phyloP scores from a whole-genome alignment of 352 stramenopile species.

The Phytophthora agathidicida region DNA sequence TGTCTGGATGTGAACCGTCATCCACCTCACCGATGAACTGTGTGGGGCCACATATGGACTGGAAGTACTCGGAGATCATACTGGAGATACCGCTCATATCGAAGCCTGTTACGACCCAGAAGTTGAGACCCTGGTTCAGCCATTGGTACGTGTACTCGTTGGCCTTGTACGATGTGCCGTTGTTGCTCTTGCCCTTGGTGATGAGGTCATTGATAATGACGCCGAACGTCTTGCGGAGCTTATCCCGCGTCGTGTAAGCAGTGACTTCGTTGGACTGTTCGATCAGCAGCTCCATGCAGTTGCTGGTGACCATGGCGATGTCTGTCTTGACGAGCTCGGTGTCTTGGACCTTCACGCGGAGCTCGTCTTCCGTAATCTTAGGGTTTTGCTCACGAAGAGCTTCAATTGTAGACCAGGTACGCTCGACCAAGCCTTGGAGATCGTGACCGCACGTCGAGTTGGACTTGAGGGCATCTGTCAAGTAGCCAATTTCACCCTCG shows the following conservation, averaged over 20 bases:
- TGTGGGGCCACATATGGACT: slow-evolving; percentile 43
- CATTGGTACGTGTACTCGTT: slow-evolving; percentile 14
- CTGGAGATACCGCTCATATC: slow-evolving; percentile 33
- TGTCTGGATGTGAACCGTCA: slow-evolving; percentile 43
- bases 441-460: slow-evolving; percentile 38
- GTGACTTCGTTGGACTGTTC: slow-evolving; percentile 22
- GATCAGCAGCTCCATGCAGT: slow-evolving; percentile 38
- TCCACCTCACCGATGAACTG: slow-evolving; percentile 47
- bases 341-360: slow-evolving; percentile 34
- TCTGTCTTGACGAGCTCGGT: slow-evolving; percentile 41
- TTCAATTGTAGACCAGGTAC: slow-evolving; percentile 21
- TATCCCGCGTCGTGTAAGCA: slow-evolving; percentile 28
- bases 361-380: slow-evolving; percentile 25
- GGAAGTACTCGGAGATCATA: slow-evolving; percentile 34
- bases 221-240: slow-evolving; percentile 30
- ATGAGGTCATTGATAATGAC: slow-evolving; percentile 33
- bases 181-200: slow-evolving; percentile 23
- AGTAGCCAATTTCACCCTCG: slow-evolving; percentile 30
- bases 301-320: slow-evolving; percentile 33
- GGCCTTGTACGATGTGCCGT: slow-evolving; percentile 20
- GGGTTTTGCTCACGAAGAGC: slow-evolving; percentile 27
- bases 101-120: slow-evolving; percentile 24
- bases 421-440: slow-evolving; percentile 24
- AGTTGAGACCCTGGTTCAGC: slow-evolving; percentile 19
- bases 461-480: slow-evolving; percentile 29